These are phyloP conservation scores for Sporisorium iseilematis-ciliati DNA, from an alignment of 1,284 basidiomycete species.

Conservation along the genomic window DNA sequence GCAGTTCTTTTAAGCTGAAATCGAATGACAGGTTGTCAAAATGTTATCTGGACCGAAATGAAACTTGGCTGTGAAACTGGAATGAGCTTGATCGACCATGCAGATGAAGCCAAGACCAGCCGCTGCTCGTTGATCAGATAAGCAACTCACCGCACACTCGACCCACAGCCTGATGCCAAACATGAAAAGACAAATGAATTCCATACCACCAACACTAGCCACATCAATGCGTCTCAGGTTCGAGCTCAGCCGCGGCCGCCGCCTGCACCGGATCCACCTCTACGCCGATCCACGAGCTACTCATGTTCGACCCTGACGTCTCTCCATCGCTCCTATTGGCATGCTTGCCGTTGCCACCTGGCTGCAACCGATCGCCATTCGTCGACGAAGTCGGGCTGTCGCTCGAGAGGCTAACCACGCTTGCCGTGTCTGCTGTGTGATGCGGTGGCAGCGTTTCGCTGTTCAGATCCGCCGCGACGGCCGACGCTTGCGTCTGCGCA, in stretches of 20 bases:
- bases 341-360: constrained; percentile 1
- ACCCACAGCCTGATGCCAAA: neutral
- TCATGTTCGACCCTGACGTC: constrained; percentile 27
- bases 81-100: no score
- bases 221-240: constrained; percentile 13
- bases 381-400: constrained; percentile 20
- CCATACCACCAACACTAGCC: neutral
- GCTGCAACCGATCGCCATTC: constrained; percentile 10
- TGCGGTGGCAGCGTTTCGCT: neutral
- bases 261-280: constrained; percentile 22
- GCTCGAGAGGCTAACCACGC: constrained; percentile 37
- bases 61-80: neutral
- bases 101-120: neutral
- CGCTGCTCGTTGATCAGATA: neutral
- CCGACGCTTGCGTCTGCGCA: neutral
- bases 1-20: neutral
- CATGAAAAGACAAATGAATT: neutral
- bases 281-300: constrained; percentile 50
- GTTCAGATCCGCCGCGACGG: no score
- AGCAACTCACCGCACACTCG: neutral
- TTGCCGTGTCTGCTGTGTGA: constrained; percentile 16
- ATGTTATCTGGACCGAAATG: neutral
- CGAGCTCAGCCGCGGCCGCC: constrained; percentile 35
- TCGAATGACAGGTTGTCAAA: constrained; percentile 4
- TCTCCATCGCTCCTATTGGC: constrained; percentile 10